phyloP scores from a whole-genome alignment of 2,329 filamentous ascomycete genomes.

The Colletotrichum cordylinicola region DNA sequence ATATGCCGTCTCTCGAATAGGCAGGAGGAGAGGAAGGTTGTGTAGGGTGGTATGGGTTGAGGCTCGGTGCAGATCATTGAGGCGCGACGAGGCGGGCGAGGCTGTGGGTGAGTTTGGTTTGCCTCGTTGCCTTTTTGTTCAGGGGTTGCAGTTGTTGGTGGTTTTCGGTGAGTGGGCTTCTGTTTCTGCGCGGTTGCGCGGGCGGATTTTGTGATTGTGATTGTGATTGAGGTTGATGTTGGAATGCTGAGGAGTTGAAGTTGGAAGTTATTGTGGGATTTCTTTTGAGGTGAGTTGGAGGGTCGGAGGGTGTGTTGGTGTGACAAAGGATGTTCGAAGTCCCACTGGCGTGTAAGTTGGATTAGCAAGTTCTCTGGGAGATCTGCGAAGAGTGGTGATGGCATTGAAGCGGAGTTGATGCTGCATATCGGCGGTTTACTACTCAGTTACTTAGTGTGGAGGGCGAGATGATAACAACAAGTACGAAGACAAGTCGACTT shows the following conservation, averaged over 20 bases:
- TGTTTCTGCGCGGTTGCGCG: neutral
- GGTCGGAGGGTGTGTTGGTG: neutral
- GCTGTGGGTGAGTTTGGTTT: neutral
- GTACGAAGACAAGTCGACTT: no score
- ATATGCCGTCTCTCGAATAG: neutral
- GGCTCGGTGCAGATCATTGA: neutral
- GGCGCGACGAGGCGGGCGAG: neutral
- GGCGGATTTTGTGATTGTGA: rapidly evolving
- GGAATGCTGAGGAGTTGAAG: neutral
- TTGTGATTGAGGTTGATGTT: neutral
- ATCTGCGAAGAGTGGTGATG: neutral
- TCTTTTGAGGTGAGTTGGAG: neutral
- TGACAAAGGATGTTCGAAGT: neutral
- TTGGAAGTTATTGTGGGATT: neutral
- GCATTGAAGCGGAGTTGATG: neutral
- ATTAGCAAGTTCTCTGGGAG: neutral
- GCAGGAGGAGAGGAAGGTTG: neutral
- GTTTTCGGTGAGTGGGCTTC: neutral
- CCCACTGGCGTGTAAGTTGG: neutral
- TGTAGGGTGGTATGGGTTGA: neutral
- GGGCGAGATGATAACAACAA: neutral
- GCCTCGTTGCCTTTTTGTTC: neutral
- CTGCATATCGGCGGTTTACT: neutral
- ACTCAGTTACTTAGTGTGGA: neutral
- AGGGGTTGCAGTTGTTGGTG: neutral